Percentiles rank a stretch among this genome's conserved stretches.
These are phyloP conservation scores for Aureobasidium zeae DNA, from an alignment of 2,329 filamentous ascomycete genomes.

Conservation along the genomic window DNA sequence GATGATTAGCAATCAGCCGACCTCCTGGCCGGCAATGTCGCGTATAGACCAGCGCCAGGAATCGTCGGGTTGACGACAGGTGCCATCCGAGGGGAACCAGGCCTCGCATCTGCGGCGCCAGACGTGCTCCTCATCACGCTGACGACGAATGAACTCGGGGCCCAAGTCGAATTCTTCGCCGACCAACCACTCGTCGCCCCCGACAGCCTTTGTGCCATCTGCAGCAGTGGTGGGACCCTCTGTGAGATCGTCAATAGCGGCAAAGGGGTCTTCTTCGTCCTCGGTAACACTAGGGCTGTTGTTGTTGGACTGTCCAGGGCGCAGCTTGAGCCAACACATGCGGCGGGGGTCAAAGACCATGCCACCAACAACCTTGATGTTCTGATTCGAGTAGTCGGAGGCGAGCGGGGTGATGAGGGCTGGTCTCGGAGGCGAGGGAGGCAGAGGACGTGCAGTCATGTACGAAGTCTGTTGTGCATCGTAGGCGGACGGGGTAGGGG, in stretches of 20 bases:
- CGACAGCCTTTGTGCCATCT: constrained; percentile 15
- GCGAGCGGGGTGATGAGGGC: constrained; percentile 82
- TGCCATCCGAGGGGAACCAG: constrained; percentile 60
- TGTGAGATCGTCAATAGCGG: constrained; percentile 85
- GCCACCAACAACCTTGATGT: constrained; percentile 87
- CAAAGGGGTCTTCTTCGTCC: constrained; percentile 85
- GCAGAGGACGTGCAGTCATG: constrained; percentile 20
- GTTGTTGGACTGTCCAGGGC: constrained; percentile 20
- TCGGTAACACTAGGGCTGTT: constrained; percentile 52
- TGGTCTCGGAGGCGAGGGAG: constrained; percentile 44
- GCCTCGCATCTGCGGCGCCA: constrained; percentile 82
- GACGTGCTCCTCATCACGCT: constrained; percentile 81
- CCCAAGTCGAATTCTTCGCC: constrained; percentile 93
- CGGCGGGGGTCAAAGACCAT: constrained; percentile 97
- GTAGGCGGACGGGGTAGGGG: constrained; percentile 29
- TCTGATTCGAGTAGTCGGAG: constrained; percentile 57
- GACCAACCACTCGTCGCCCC: constrained; percentile 58
- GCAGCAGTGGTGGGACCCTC: constrained; percentile 42
- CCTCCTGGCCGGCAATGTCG: constrained; percentile 23
- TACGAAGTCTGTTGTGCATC: constrained; percentile 28
- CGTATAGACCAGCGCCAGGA: constrained; percentile 69
- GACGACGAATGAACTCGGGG: constrained; percentile 80
- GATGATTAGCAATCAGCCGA: constrained; percentile 6
- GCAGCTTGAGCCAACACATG: constrained; percentile 93
- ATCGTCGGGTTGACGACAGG: constrained; percentile 44